Conservation (phyloP, 768 basidiomycete genomes). For the Pisolithus orientalis region DNA sequence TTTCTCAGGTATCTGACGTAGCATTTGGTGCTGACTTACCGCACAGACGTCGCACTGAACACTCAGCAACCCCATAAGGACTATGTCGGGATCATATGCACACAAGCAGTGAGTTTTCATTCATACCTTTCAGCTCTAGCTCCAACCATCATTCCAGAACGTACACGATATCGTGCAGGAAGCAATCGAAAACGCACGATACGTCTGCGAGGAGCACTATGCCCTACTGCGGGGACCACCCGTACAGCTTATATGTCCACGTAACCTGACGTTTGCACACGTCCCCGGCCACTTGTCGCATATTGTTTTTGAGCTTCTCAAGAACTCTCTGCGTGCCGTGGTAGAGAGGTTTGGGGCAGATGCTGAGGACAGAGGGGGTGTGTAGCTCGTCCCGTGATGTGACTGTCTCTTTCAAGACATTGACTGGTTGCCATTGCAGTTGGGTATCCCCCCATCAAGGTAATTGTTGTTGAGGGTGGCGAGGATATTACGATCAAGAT, state of each 20-base stretch:
- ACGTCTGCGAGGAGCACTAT: conserved; percentile 93
- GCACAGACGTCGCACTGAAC: conserved; percentile 86
- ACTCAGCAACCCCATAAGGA: conserved; percentile 83
- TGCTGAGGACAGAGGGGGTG: conserved; percentile 43
- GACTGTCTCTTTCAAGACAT: neutral
- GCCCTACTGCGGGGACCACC: conserved; percentile 95
- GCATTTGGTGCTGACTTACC: conserved; percentile 1
- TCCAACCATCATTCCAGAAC: conserved; percentile 43
- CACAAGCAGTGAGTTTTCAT: conserved; percentile 61
- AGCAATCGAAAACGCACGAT: conserved; percentile 95
- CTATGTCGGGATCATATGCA: conserved; percentile 98
- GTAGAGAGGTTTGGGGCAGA: conserved; percentile 89
- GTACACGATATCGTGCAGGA: conserved; percentile 97
- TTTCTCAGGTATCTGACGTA: conserved; percentile 5
- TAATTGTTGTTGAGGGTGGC: conserved; percentile 93
- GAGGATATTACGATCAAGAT: conserved; percentile 99
- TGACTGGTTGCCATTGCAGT: neutral
- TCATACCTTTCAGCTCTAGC: neutral
- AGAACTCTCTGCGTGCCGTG: conserved; percentile 95
- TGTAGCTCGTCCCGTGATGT: neutral
- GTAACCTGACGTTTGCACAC: conserved; percentile 82
- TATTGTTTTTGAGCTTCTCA: conserved; percentile 94
- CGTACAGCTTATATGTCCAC: conserved; percentile 92
- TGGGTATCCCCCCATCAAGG: conserved; percentile 80
- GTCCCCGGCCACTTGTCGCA: conserved; percentile 96